Evolutionary conservation across 257 asterid species (phyloP).

Genomic region (Plantago major): DNA sequence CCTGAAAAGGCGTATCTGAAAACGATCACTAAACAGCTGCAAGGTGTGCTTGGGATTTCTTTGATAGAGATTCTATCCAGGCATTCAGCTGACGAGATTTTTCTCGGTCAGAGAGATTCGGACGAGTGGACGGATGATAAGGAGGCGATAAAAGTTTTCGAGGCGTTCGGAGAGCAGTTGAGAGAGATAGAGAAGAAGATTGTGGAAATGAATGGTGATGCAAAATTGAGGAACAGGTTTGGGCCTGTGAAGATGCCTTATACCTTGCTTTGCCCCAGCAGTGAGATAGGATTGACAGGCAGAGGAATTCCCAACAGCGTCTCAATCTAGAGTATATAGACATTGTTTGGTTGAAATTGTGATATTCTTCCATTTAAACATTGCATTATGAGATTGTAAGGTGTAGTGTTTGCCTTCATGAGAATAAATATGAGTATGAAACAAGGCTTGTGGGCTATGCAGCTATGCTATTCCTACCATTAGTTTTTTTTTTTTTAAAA

Average conservation of each 20-base stretch:
- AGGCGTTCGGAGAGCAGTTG: slow-evolving; percentile 46
- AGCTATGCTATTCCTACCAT: too few relatives aligned
- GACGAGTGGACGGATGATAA: slow-evolving; percentile 58
- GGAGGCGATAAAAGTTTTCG: slow-evolving; percentile 44
- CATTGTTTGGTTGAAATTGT: background rate
- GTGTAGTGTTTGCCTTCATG: too few relatives aligned
- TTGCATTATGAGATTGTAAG: too few relatives aligned
- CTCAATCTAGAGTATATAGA: slow-evolving; percentile 29
- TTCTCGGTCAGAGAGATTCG: slow-evolving; percentile 55
- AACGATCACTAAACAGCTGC: slow-evolving; percentile 61
- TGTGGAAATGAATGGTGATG: slow-evolving; percentile 40
- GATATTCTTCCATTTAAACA: too few relatives aligned
- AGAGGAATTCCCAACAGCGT: slow-evolving; percentile 73
- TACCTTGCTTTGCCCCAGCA: slow-evolving; percentile 52
- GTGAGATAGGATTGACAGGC: slow-evolving; percentile 63
- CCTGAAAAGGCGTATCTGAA: slow-evolving; percentile 59
- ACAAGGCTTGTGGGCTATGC: too few relatives aligned
- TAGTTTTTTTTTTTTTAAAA: too few relatives aligned
- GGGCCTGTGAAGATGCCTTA: slow-evolving; percentile 72
- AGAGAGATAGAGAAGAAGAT: slow-evolving; percentile 39
- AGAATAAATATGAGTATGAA: too few relatives aligned
- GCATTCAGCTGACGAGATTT: slow-evolving; percentile 65
- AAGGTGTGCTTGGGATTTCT: slow-evolving; percentile 52
- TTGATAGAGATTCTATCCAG: slow-evolving; percentile 62
- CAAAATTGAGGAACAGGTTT: slow-evolving; percentile 43